Conservation (phyloP, 2,329 filamentous ascomycete genomes). For the Cyphellophora attinorum region DNA sequence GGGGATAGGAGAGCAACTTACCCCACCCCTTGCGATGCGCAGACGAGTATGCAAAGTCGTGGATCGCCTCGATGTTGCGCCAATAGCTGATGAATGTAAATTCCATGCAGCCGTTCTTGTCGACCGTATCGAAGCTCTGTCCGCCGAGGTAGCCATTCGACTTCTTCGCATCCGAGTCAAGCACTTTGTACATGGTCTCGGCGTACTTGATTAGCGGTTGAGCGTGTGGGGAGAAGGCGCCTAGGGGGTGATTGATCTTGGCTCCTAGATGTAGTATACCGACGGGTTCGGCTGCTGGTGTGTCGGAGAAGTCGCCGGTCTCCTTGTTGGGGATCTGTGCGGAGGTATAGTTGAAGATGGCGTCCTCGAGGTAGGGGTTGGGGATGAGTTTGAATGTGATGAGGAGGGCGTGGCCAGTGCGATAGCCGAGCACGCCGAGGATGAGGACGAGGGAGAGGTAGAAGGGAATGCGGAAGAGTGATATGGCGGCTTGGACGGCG, state of each 20-base stretch:
- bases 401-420: conserved; percentile 23
- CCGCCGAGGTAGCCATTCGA: conserved; percentile 25
- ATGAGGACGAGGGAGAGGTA: conserved; percentile 27
- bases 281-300: conserved; percentile 23
- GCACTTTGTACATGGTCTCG: conserved; percentile 21
- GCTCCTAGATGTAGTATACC: conserved; percentile 32
- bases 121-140: conserved; percentile 23
- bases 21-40: conserved; percentile 41
- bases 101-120: conserved; percentile 28
- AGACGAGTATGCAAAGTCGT: conserved; percentile 42
- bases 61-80: conserved; percentile 36
- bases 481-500: conserved; percentile 6
- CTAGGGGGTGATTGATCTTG: conserved; percentile 29
- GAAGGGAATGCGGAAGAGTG: conserved; percentile 22
- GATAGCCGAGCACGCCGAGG: conserved; percentile 22
- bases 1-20: no score
- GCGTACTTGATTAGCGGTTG: conserved; percentile 23
- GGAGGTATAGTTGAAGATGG: conserved; percentile 25
- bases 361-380: conserved; percentile 29
- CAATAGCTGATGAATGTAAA: conserved; percentile 42
- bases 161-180: conserved; percentile 12
- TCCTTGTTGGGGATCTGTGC: conserved; percentile 28
- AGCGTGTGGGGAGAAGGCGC: conserved; percentile 28
- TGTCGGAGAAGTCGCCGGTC: conserved; percentile 19
- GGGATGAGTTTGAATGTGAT: conserved; percentile 23